Evolutionary conservation across 2,329 filamentous ascomycete genomes (phyloP), one percentile per base, ranked within the genome.

Genomic region (Trichoderma harzianum): DNA sequence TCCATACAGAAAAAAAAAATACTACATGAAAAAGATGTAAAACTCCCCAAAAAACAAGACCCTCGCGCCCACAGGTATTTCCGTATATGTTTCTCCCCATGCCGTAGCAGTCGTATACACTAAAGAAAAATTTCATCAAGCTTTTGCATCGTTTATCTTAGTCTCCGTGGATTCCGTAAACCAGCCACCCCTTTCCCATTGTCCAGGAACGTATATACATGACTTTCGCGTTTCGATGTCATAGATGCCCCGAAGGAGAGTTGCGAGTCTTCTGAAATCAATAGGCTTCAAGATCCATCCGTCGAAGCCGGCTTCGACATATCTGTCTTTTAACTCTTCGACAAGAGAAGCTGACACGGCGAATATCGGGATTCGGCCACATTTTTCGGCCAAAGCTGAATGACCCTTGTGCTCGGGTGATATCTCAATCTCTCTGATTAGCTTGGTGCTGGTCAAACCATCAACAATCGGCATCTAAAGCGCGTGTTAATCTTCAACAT

Each of bases 391-490:
- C 69, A 90, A 83, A 0, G 82, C 76, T 1, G 92, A 94, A 32
- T 92, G 84, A 0, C 83, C 82, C 7, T 76, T 77, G 58, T 87
- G 81, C 2, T 82, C 66, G 76, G 78, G 61, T 61, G 85, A 80
- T 83, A 87, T 87, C 78, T 97, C 94, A 68, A 87, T 90, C 0
- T 89, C 89, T 30, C 94, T 87, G 73, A 97, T 97, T 87, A 94
- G 92, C 80, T 93, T 94, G 0, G 94, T 92, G 18, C 93, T 94
- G 3, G 87, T 90, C 30, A 95, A 86, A 16, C 94, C 94, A 78
- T 97, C 93, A 5, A 97, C 92, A 36, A 97, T 96, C 21, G 94
- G 94, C 94, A 97, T 97, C 93, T 97, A n/a, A 24, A n/a, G 61
- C 26, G 34, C 21, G 32, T 21, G 58, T 74, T 72, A 74, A 60